A percentile compares a stretch with the other conserved stretches of the same genome.
phyloP scores from a whole-genome alignment of 225 moss, liverwort and hornwort species.

The Pleurozium schreberi region DNA sequence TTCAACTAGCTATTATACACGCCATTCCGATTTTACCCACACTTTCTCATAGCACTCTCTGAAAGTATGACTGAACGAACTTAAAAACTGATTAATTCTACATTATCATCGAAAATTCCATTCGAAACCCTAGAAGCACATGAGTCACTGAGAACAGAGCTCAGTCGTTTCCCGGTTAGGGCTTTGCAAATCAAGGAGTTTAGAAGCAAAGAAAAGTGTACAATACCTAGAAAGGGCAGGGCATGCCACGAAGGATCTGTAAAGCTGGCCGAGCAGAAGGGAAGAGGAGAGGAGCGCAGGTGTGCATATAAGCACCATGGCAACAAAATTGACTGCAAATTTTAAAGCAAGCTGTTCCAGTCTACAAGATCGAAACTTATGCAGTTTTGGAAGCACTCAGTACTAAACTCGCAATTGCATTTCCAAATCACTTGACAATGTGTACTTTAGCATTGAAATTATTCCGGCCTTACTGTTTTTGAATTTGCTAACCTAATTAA shows the following conservation, averaged over 20 bases:
- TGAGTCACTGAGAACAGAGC: not conserved
- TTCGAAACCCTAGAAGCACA: not conserved
- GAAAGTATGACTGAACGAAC: not conserved
- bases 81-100: not conserved
- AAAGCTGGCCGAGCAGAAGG: not conserved
- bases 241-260: not conserved
- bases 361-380: not conserved
- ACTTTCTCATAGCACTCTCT: not conserved
- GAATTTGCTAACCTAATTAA: not conserved
- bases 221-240: constrained; percentile 2
- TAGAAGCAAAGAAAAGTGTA: not conserved
- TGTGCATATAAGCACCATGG: not conserved
- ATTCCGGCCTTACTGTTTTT: not conserved
- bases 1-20: not conserved
- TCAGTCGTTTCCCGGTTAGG: not conserved
- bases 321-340: not conserved
- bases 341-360: not conserved
- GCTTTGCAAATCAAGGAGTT: not conserved
- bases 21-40: not conserved
- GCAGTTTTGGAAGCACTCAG: not conserved
- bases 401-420: not conserved
- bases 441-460: not conserved
- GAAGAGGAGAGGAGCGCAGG: not conserved
- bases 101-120: not conserved
- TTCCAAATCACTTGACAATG: not conserved